Evolutionary conservation across 23 red algal genomes (phyloP), one percentile per base, ranked within the genome.

Genomic region (Gracilaria caudata): DNA sequence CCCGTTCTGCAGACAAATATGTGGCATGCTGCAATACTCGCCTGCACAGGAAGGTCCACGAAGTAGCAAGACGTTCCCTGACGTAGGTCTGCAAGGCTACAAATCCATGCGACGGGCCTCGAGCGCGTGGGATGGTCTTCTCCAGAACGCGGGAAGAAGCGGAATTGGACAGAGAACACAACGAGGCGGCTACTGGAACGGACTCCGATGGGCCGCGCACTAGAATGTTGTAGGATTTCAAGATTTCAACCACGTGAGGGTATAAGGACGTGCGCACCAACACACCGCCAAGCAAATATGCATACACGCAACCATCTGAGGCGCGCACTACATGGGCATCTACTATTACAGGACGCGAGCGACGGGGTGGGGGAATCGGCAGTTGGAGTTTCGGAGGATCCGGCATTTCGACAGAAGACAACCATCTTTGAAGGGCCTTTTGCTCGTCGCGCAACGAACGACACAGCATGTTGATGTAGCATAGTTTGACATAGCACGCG

Each of bases 221-320:
- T 39, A 71, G 65, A 41, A 71, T 71, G 65, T 71, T 71, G 65
- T 71, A 71, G 4, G 65, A 71, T 41, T 71, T 71, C 65, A 71
- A 71, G 65, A 71, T 40, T 21, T 71, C 65, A 19, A 71, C 65
- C 17, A 71, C 65, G 10, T 39, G 65, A 26, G 65, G 65, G 40
- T 71, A 71, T 4, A 71, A 14, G 19, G 65, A 71, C 65, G 65
- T 71, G 65, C 65, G 65, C 37, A 71, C 65, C 65, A 71, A 71
- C 2, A 71, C 65, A 17, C 65, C 65, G 37, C 65, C 65, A 16
- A 71, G 65, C 33, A 71, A 71, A 41, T 71, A 71, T 2, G 65
- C 65, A 14, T 71, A 71, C 26, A 71, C 65, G 34, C 65, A 71
- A 41, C 65, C 65, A 39, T 21, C 33, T 71, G 65, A 71, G 20